Conservation (phyloP, 805 yeast genomes). For the Helenozyma rhizophorensis region DNA sequence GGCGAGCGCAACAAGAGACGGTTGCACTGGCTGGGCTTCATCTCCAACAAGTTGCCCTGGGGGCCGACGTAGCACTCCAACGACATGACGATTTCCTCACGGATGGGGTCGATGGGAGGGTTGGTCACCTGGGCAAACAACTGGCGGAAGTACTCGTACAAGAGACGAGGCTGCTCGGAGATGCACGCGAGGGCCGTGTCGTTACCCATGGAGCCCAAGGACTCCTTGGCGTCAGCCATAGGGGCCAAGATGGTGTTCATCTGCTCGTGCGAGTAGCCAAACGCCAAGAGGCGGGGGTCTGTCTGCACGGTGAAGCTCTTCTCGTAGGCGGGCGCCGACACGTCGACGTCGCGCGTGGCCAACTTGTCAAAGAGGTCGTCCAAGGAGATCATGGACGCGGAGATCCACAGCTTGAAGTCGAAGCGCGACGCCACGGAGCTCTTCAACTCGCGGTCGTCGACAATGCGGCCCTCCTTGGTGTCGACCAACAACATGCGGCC, state of each 20-base stretch:
- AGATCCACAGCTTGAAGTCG: conserved; percentile 92
- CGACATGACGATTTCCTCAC: conserved; percentile 96
- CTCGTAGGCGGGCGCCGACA: conserved; percentile 14
- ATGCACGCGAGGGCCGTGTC: conserved; percentile 94
- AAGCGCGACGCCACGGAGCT: conserved; percentile 69
- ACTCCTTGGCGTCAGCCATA: conserved; percentile 95
- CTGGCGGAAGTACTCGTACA: conserved; percentile 93
- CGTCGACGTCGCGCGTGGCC: conserved; percentile 30
- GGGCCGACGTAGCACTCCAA: conserved; percentile 96
- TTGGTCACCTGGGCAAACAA: conserved; percentile 97
- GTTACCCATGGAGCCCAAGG: conserved; percentile 98
- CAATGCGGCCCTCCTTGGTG: conserved; percentile 87
- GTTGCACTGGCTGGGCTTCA: conserved; percentile 89
- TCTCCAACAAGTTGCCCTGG: conserved; percentile 93
- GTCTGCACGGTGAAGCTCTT: conserved; percentile 50
- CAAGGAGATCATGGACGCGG: conserved; percentile 80
- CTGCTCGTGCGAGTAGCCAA: conserved; percentile 95
- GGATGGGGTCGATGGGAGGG: conserved; percentile 97
- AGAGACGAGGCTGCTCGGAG: conserved; percentile 84
- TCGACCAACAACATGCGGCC: conserved; percentile 96
- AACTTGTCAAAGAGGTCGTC: conserved; percentile 68
- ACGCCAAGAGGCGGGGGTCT: conserved; percentile 80
- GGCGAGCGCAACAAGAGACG: conserved; percentile 82
- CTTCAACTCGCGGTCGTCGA: conserved; percentile 89
- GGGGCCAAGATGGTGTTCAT: conserved; percentile 79